Base-by-base conservation (phyloP, 1,284 basidiomycete genomes). In the Stereum hirsutum region DNA sequence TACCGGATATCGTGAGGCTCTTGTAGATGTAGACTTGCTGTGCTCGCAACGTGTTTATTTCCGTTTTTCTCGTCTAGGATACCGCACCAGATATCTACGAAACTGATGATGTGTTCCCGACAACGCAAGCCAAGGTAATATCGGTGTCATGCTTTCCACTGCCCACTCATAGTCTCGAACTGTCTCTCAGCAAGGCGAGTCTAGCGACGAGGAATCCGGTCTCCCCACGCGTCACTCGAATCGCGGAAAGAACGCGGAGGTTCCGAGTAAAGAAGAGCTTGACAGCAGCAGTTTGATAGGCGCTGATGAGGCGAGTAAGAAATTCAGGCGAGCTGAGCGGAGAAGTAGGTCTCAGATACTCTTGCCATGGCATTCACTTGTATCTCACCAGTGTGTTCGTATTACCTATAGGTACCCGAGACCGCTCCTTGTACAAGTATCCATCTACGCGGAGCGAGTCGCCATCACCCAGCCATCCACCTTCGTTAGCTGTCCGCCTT, bases 61-160 rank as follows among this genome's bases (percentile, higher is more conserved):
- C 38, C n/a, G 39, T 38, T 46, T 27, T 37, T 46, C 19, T 33
- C 12, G 31, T 25, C 34, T 37, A 94, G 89, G 90, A 94, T 59
- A 89, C 88, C 6, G 89, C 89, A 1, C 88, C 79, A 33, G 92
- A 96, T 59, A 77, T 95, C 30, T 96, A 95, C 57, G 92, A 96
- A 62, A 95, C 92, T 0, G 81, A 89, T 39, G 91, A 95, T 52
- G 68, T 78, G 20, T 72, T 81, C 49, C 74, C 74, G 5, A 62
- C 72, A 8, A 56, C 74, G 12, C 66, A 72, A 43, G 61, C 64
- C 30, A 65, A 66, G 45, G 76, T 75, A 50, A 44, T 69, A 63
- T 34, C 23, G 33, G 26, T 41, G 24, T 44, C 45, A 11, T 5
- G 20, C 5, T 14, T 23, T 40, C 6, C 21, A 8, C 38, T 27